phyloP scores from a whole-genome alignment of 2,329 filamentous ascomycete genomes.

The Aspergillus sergii region DNA sequence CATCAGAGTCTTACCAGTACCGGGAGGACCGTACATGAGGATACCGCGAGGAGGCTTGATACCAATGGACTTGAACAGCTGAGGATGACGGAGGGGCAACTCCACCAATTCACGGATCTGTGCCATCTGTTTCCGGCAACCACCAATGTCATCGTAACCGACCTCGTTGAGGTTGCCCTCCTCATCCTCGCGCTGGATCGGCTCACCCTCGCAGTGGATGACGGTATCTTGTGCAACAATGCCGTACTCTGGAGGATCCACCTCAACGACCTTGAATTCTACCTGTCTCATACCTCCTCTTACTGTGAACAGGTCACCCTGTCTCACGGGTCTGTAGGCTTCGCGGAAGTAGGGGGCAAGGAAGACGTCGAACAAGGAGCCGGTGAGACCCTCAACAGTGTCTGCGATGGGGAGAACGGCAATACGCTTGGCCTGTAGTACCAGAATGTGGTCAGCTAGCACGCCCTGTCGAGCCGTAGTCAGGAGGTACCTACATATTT shows the following conservation, averaged over 20 bases:
- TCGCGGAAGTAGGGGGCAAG: constrained; percentile 99
- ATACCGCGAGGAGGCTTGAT: constrained; percentile 99
- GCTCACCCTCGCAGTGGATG: constrained; percentile 97
- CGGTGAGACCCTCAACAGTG: constrained; percentile 95
- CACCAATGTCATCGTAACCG: constrained; percentile 98
- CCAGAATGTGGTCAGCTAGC: neutral
- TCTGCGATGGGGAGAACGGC: constrained; percentile 97
- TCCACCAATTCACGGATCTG: constrained; percentile 99
- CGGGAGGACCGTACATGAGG: constrained; percentile 91
- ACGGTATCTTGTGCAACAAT: constrained; percentile 99
- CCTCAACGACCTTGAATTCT: constrained; percentile 99
- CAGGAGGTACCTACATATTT: constrained; percentile 82
- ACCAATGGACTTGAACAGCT: constrained; percentile 99
- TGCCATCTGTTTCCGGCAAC: constrained; percentile 99
- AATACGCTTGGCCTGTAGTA: constrained; percentile 86
- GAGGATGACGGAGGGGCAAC: constrained; percentile 91
- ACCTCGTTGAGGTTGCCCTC: constrained; percentile 99
- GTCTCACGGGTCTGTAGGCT: constrained; percentile 94
- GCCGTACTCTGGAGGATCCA: constrained; percentile 96
- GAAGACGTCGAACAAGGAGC: constrained; percentile 98
- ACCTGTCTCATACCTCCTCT: constrained; percentile 98
- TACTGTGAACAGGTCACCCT: constrained; percentile 96
- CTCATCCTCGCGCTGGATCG: constrained; percentile 96
- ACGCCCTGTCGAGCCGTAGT: neutral
- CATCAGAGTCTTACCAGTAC: constrained; percentile 99